Evolutionary conservation across 306 rosid species (phyloP).

Genomic region (Acacia confusa): DNA sequence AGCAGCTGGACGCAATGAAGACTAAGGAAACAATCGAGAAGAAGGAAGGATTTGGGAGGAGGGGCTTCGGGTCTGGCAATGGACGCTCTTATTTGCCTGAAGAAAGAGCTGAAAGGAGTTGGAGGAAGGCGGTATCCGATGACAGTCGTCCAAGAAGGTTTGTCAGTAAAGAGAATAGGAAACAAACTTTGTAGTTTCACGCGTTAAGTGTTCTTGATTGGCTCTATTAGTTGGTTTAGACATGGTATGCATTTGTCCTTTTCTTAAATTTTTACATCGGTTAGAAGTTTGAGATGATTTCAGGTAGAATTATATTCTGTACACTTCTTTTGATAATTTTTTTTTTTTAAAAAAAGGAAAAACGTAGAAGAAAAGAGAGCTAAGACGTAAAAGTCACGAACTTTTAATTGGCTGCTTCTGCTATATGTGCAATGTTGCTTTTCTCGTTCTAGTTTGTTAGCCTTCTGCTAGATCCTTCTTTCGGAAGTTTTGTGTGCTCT

Average conservation of each 20-base stretch:
- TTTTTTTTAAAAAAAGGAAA: background rate
- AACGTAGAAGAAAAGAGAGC: background rate
- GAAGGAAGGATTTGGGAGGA: slow-evolving; percentile 43
- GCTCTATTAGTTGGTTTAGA: slow-evolving; percentile 10
- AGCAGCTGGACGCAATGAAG: slow-evolving; percentile 59
- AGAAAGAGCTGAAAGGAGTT: slow-evolving; percentile 54
- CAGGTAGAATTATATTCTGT: background rate
- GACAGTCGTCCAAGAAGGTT: slow-evolving; percentile 65
- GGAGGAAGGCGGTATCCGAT: slow-evolving; percentile 67
- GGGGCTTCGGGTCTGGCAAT: slow-evolving; percentile 50
- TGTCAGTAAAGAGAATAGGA: slow-evolving; percentile 20
- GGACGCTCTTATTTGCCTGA: slow-evolving; percentile 41
- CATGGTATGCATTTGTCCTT: background rate
- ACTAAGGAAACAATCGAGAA: slow-evolving; percentile 45
- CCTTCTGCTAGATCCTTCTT: background rate
- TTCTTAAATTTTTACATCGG: background rate
- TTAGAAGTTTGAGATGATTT: background rate
- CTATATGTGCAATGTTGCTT: slow-evolving; percentile 2
- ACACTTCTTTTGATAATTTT: slow-evolving; percentile 5
- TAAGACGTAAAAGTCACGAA: background rate
- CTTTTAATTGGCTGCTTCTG: slow-evolving; percentile 5
- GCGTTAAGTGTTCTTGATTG: background rate
- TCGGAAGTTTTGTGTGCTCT: background rate
- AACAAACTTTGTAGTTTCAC: background rate
- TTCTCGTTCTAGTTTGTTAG: background rate